Percentiles rank a stretch among this genome's conserved stretches.
Evolutionary conservation across 805 yeast species (phyloP).

Genomic region (Ogataea salicorniae): DNA sequence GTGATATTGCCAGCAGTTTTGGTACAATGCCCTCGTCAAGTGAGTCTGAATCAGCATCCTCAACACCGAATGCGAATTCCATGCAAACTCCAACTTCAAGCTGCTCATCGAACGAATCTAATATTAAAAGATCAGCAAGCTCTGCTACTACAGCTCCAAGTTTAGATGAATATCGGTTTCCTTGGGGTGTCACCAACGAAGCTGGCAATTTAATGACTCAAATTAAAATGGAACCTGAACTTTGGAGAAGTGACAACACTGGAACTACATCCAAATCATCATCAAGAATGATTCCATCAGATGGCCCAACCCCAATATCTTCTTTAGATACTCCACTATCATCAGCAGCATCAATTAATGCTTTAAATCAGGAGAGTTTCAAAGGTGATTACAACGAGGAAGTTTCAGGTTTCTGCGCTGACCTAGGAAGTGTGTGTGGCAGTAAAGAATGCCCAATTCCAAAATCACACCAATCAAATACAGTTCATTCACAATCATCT

Average conservation of each 20-base stretch:
- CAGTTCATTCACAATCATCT: constrained; percentile 3
- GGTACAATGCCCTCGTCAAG: constrained; percentile 1
- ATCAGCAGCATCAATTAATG: constrained; percentile 4
- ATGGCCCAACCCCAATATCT: background rate
- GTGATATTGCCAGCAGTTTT: background rate
- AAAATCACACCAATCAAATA: constrained; percentile 18
- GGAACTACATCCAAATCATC: background rate
- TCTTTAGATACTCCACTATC: background rate
- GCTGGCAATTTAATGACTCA: background rate
- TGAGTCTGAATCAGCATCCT: constrained; percentile 16
- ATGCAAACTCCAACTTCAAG: constrained; percentile 16
- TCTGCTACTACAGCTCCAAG: background rate
- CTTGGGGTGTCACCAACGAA: background rate
- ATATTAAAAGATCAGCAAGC: no score
- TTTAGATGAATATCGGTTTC: background rate
- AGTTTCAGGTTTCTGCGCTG: constrained; percentile 68
- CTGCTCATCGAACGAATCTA: constrained; percentile 5
- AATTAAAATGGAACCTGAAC: background rate
- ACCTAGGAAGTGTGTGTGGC: constrained; percentile 80
- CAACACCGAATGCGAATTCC: constrained; percentile 9
- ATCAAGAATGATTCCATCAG: background rate
- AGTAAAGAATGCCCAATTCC: constrained; percentile 67
- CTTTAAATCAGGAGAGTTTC: constrained; percentile 18
- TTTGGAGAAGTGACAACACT: background rate
- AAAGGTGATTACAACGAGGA: constrained; percentile 57